Conservation (phyloP, 2,329 filamentous ascomycete genomes). For the Pseudopithomyces chartarum region DNA sequence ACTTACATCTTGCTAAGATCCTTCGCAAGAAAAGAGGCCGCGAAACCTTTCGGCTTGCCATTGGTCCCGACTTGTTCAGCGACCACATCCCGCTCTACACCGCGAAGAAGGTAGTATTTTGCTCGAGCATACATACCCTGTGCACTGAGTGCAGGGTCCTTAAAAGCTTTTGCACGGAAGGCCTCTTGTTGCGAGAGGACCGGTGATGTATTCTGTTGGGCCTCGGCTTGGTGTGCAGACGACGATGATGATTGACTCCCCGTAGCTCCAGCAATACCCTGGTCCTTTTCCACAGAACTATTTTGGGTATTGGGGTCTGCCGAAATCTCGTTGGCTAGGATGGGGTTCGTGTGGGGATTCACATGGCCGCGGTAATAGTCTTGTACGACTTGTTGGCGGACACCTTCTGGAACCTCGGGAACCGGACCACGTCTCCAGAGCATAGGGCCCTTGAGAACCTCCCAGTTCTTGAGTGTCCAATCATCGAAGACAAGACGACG, state of each 20-base stretch:
- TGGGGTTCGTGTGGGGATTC: conserved; percentile 9
- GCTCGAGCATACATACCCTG: conserved; percentile 42
- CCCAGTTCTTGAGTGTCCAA: conserved; percentile 62
- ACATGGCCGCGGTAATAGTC: conserved; percentile 62
- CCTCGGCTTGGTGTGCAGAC: neutral
- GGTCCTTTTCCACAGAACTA: no score
- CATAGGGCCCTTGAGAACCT: conserved; percentile 60
- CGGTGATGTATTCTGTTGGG: neutral
- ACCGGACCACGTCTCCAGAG: conserved; percentile 51
- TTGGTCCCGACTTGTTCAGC: conserved; percentile 34
- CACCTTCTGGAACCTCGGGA: conserved; percentile 46
- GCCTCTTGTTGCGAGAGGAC: conserved; percentile 1
- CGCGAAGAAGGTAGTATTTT: conserved; percentile 55
- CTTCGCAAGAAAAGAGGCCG: conserved; percentile 47
- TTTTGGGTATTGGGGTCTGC: neutral
- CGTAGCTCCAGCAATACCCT: no score
- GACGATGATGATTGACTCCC: no score
- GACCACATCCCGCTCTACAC: conserved; percentile 57
- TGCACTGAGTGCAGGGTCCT: neutral
- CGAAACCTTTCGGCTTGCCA: conserved; percentile 46
- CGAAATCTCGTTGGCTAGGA: neutral
- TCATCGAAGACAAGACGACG: conserved; percentile 64
- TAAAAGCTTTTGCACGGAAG: neutral
- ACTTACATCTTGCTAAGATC: conserved; percentile 63
- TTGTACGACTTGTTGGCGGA: conserved; percentile 47